Conservation (phyloP, 73 alveolate species). For the Tetrahymena malaccensis region DNA sequence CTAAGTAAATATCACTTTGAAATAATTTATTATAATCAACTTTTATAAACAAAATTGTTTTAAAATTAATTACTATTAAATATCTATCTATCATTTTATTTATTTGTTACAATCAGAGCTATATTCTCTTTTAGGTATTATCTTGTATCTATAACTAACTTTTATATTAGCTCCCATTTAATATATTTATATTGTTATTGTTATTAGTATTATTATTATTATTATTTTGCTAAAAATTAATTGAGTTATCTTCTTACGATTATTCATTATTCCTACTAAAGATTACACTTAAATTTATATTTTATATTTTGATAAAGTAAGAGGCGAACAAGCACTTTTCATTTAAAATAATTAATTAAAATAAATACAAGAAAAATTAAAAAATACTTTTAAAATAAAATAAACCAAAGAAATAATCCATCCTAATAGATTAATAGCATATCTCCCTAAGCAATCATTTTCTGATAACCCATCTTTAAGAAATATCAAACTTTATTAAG, state of each 20-base stretch:
- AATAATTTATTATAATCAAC: too few relatives aligned
- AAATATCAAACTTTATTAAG: not conserved
- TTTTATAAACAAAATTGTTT: not conserved
- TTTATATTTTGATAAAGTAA: not conserved
- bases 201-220: not conserved
- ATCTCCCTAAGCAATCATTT: not conserved
- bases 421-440: not conserved
- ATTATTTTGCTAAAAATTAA: not conserved
- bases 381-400: not conserved
- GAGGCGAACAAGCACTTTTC: not conserved
- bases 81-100: not conserved
- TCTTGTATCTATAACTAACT: not conserved
- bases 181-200: too few relatives aligned
- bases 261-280: not conserved
- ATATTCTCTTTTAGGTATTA: not conserved
- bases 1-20: not conserved
- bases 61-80: not conserved
- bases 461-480: not conserved
- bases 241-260: not conserved
- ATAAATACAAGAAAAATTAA: not conserved
- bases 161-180: not conserved
- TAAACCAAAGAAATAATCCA: not conserved
- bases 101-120: not conserved
- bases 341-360: not conserved
- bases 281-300: not conserved